These are phyloP conservation scores for Clarireedia paspali DNA, from an alignment of 2,329 filamentous ascomycete genomes.

Conservation along the genomic window DNA sequence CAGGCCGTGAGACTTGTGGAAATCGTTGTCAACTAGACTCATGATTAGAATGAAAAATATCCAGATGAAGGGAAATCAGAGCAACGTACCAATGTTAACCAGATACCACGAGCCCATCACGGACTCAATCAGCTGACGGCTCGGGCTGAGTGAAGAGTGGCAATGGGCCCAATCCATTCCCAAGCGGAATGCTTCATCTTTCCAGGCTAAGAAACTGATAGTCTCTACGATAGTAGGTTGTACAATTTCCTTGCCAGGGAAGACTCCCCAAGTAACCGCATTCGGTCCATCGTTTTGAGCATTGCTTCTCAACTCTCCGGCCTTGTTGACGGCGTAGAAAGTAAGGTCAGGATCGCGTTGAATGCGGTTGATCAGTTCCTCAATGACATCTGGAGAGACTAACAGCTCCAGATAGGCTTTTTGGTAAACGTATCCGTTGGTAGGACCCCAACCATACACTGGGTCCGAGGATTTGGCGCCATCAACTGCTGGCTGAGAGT, in stretches of 20 bases:
- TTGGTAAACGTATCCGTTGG: constrained; percentile 95
- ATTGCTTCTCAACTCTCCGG: constrained; percentile 76
- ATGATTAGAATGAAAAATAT: constrained; percentile 12
- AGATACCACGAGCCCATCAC: constrained; percentile 90
- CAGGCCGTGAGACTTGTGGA: constrained; percentile 74
- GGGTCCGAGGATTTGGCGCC: constrained; percentile 82
- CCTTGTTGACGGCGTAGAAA: constrained; percentile 87
- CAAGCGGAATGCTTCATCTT: constrained; percentile 91
- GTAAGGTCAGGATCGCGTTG: constrained; percentile 74
- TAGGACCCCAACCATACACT: constrained; percentile 87
- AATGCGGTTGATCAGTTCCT: constrained; percentile 70
- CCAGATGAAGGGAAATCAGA: not conserved
- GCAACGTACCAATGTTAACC: constrained; percentile 77
- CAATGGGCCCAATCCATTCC: constrained; percentile 93
- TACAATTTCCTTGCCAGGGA: constrained; percentile 98
- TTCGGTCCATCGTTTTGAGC: constrained; percentile 81
- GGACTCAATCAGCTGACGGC: constrained; percentile 68
- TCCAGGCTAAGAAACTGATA: constrained; percentile 96
- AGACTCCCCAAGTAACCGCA: constrained; percentile 98
- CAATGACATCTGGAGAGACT: constrained; percentile 71
- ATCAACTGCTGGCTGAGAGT: constrained; percentile 92
- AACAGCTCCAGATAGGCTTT: constrained; percentile 95
- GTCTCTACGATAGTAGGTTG: constrained; percentile 99
- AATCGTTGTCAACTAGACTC: constrained; percentile 83
- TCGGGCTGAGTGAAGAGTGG: constrained; percentile 68